Percentiles rank a stretch among this genome's conserved stretches.
phyloP scores from a whole-genome alignment of 768 basidiomycete genomes.

The Auricularia auricula-judae region DNA sequence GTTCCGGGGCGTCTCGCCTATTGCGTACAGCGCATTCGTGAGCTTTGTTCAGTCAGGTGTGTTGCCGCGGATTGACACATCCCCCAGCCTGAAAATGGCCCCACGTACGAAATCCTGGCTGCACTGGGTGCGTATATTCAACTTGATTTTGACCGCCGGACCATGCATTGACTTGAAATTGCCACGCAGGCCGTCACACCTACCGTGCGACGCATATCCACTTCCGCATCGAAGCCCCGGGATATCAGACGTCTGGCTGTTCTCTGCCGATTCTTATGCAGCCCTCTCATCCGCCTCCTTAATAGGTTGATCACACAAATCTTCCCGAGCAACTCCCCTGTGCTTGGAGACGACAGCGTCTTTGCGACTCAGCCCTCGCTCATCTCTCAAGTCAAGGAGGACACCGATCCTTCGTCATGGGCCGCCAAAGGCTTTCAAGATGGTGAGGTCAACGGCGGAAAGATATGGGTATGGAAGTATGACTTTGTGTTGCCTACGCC shows the following conservation, averaged over 20 bases:
- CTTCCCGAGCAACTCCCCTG: constrained; percentile 24
- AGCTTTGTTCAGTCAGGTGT: background rate
- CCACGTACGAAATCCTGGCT: constrained; percentile 18
- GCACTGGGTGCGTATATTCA: constrained; percentile 9
- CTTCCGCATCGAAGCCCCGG: constrained; percentile 21
- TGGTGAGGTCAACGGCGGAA: constrained; percentile 17
- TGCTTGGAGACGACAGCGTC: constrained; percentile 25
- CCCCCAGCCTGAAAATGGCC: constrained; percentile 20
- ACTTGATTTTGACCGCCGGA: background rate
- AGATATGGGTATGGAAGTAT: constrained; percentile 24
- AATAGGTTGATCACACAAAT: constrained; percentile 21
- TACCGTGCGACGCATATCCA: constrained; percentile 25
- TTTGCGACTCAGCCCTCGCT: constrained; percentile 25
- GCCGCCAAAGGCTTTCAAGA: constrained; percentile 18
- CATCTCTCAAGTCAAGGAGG: constrained; percentile 18
- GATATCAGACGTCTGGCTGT: constrained; percentile 18
- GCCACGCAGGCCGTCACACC: constrained; percentile 17
- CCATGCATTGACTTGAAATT: too few species aligned
- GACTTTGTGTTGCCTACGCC: constrained; percentile 20
- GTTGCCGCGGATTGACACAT: background rate
- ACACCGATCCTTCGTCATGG: constrained; percentile 18
- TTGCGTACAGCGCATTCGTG: constrained; percentile 22
- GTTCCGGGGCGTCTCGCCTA: constrained; percentile 23
- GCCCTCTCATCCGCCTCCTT: too few species aligned
- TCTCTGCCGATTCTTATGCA: too few species aligned